These are phyloP conservation scores for Prunus kanzakura DNA, from an alignment of 306 rosid species.

Conservation along the genomic window DNA sequence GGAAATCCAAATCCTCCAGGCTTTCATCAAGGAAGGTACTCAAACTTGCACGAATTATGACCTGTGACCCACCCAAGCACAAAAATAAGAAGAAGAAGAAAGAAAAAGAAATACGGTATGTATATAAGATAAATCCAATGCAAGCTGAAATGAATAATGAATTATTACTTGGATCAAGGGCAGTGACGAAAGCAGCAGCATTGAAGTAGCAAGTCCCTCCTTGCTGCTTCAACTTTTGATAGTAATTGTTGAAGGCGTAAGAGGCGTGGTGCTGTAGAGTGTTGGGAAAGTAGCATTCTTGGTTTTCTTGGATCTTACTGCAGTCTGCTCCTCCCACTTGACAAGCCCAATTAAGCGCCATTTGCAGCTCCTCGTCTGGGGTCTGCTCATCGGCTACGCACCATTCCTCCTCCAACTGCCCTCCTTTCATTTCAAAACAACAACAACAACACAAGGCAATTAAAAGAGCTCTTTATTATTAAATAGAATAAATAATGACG, in stretches of 20 bases:
- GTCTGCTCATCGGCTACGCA: constrained; percentile 45
- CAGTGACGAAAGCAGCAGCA: constrained; percentile 35
- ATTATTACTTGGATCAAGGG: constrained; percentile 35
- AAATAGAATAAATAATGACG: background rate
- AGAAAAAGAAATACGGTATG: background rate
- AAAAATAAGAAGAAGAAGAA: background rate
- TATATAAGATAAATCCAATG: too few species aligned
- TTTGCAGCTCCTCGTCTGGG: constrained; percentile 34
- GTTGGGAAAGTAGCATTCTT: constrained; percentile 47
- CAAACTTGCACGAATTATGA: constrained; percentile 58
- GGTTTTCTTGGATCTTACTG: constrained; percentile 46
- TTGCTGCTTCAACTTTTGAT: constrained; percentile 38
- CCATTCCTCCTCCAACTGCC: constrained; percentile 33
- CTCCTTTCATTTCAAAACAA: constrained; percentile 5
- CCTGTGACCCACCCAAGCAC: constrained; percentile 37
- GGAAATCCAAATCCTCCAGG: background rate
- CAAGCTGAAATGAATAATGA: background rate
- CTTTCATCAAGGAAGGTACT: constrained; percentile 33
- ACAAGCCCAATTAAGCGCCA: constrained; percentile 61
- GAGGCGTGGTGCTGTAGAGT: constrained; percentile 57
- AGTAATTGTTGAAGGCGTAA: constrained; percentile 64
- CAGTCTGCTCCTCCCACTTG: constrained; percentile 63
- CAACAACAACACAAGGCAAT: background rate
- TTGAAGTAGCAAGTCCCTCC: constrained; percentile 66
- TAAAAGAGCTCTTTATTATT: too few species aligned